Evolutionary conservation across 2,329 filamentous ascomycete genomes (phyloP).

Genomic region (Fusarium beomiforme): DNA sequence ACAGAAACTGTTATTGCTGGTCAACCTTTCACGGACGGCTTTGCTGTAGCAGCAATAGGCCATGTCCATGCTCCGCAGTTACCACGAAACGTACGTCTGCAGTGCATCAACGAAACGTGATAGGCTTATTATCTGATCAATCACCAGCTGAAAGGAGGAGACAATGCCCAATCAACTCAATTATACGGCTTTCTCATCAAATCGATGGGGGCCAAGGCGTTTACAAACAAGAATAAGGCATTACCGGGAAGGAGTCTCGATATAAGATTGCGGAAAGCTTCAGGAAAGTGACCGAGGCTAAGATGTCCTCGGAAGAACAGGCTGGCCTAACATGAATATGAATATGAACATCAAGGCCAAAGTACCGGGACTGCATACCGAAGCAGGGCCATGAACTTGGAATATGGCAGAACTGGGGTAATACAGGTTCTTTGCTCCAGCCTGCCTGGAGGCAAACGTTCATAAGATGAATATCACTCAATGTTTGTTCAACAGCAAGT

Average conservation of each 20-base stretch:
- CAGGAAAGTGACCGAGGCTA: not conserved
- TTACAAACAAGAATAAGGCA: not conserved
- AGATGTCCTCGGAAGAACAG: not conserved
- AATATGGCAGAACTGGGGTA: not conserved
- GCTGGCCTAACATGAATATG: not conserved
- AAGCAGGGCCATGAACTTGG: not conserved
- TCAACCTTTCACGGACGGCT: not conserved
- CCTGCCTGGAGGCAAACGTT: not conserved
- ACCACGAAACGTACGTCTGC: slow-evolving; percentile 3
- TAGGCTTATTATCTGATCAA: not conserved
- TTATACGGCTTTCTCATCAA: not conserved
- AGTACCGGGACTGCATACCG: not conserved
- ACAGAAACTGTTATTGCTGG: not conserved
- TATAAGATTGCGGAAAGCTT: not conserved
- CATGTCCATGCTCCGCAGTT: not conserved
- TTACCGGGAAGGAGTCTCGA: too few relatives aligned
- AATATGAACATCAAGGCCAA: not conserved
- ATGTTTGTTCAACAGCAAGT: not conserved
- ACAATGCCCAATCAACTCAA: not conserved
- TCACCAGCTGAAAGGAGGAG: slow-evolving; percentile 20
- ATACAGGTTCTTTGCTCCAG: not conserved
- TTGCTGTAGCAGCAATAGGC: not conserved
- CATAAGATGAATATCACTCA: not conserved
- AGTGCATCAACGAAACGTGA: not conserved
- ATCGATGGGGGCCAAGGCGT: not conserved